Evolutionary conservation across 495 filamentous ascomycete species (phyloP).

Genomic region (Lophiotrema nucula): DNA sequence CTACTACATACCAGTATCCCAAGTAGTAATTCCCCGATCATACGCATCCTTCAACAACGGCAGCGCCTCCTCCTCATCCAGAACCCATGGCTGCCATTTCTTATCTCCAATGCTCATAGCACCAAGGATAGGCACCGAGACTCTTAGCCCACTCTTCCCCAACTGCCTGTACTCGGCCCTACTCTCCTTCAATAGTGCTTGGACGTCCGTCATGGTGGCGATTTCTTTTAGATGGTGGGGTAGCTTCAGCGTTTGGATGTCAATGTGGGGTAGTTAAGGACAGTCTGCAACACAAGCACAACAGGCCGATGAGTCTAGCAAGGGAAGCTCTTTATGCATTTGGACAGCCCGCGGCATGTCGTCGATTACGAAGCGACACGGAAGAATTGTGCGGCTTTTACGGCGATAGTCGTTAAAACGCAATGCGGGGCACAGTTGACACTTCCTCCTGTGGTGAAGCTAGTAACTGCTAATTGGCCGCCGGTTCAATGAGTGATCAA

Average conservation of each 20-base stretch:
- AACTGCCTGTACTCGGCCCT: constrained; percentile 46
- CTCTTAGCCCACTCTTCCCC: constrained; percentile 43
- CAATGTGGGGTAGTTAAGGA: neutral
- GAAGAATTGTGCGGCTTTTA: constrained; percentile 3
- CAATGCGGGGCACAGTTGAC: neutral
- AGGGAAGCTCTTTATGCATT: constrained; percentile 3
- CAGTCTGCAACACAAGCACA: neutral
- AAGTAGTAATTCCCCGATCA: constrained; percentile 34
- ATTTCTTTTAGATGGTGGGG: neutral
- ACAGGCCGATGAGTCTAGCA: too few species aligned
- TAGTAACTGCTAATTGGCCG: too few species aligned
- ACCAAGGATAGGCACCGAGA: constrained; percentile 50
- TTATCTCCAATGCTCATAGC: constrained; percentile 48
- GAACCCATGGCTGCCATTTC: constrained; percentile 44
- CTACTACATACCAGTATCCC: constrained; percentile 34
- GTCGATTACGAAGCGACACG: constrained; percentile 6
- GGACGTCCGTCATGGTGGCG: constrained; percentile 10
- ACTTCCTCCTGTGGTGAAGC: too few species aligned
- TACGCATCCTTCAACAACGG: constrained; percentile 34
- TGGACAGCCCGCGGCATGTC: neutral
- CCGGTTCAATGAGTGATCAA: too few species aligned
- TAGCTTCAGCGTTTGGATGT: neutral
- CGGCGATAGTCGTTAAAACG: neutral
- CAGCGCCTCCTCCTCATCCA: constrained; percentile 44
- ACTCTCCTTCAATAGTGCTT: constrained; percentile 35